Base-by-base conservation (phyloP, 805 yeast species). In the Debaryomyces hansenii region DNA sequence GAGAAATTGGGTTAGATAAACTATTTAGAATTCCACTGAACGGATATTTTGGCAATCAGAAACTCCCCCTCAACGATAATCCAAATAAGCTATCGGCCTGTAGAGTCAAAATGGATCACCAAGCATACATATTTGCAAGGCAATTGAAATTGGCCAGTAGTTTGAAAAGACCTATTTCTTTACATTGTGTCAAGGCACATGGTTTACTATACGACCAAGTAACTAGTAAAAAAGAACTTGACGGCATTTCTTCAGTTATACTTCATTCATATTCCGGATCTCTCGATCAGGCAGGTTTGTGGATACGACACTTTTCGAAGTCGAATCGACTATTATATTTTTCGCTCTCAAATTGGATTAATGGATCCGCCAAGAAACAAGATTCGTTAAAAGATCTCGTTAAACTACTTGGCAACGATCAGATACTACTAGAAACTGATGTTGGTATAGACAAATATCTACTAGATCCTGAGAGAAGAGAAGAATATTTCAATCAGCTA, bases 1-100 rank as follows among this genome's bases (percentile, higher is more conserved):
- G 99, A 0, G 99, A 92, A 56, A 77, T 90, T n/a, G 99, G 99
- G 0, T 67, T 94, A 2, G 99, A 92, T 62, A 87, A 84, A 62
- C 58, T 80, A 27, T 87, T 88, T 58, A 64, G 87, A 32, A 62
- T 91, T 4, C 96, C 95, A 2, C 55, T 63, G 45, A 68, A 67
- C 46, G 90, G 90, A 1, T 82, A 62, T 57, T 69, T 68, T 47
- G 84, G 84, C 2, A 67, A 70, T 48, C 51, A 49, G 15, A 35
- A 41, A 10, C 44, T 44, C n/a, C 44, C 44, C 2, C 16, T 34
- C 6, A 48, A 47, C 16, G 52, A 51, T 2, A 40, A 35, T 3
- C 47, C 37, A 12, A 43, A 42, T 12, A 73, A 53, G 44, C 57
- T 73, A 35, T 58, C 74, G 5, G 42, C 70, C n/a, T 79, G 78